Base-by-base conservation (phyloP, 192 early-diverging fungal genomes). In the Linnemannia exigua region DNA sequence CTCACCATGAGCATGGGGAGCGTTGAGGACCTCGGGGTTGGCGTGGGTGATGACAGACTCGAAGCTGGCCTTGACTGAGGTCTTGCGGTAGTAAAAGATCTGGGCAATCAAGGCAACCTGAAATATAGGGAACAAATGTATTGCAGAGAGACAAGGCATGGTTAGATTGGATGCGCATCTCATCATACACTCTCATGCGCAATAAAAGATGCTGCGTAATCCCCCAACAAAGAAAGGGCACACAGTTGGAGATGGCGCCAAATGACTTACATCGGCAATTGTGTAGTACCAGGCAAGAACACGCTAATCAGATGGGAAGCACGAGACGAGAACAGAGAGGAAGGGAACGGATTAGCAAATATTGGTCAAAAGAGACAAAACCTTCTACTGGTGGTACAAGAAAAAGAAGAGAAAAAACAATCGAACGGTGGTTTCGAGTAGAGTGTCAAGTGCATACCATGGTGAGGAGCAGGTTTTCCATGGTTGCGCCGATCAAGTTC, bases 281-380 rank as follows among this genome's bases (percentile, higher is more conserved):
- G 95, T 89, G 75, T 95, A 96, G 89, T 94, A 96, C 36, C 93
- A 79, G 74, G 91, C 92, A 12, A 96, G 89, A 25, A 94, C 66
- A 58, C 90, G 88, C 91, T 92, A 77, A n/a, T 67, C 7, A 48
- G 28, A 47, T 19, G 14, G 9, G 25, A 67, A 68, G 46, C 1
- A 12, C 25, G 58, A 16, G 28, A 15, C 11, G 28, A 14, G 58
- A 61, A n/a, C 7, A 61, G 28, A 63, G 12, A 15, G 58, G 9
- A 72, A 69, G 37, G 41, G 28, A n/a, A 46, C 41, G 33, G 61
- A 52, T 79, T 58, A 75, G 77, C 76, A 72, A 72, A 70, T n/a
- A 48, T 61, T 48, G 48, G 70, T n/a, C 44, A 47, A 63, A 44
- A 33, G 28, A 44, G 46, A 76, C 44, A 52, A 72, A 66, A 36